Base-by-base conservation (phyloP, 1,139 yeast species). In the Pichia cactophila region DNA sequence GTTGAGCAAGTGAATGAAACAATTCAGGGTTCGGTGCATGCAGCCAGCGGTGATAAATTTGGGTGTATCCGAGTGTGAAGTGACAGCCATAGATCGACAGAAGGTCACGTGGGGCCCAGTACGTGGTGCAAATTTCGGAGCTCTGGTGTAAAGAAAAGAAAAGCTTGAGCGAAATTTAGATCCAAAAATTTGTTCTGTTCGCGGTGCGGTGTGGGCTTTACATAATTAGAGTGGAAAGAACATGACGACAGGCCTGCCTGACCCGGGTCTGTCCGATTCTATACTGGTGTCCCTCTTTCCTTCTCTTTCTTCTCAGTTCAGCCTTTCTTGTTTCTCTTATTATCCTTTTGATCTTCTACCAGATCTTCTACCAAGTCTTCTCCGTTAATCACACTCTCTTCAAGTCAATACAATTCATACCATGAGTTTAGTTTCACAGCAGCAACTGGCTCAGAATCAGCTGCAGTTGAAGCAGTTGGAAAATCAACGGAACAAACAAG, bases 401-500 rank as follows among this genome's bases (percentile, higher is more conserved):
- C 14, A 31, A 12, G 4, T 31, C n/a, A 31, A 12, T 12, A 6
- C 9, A 10, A 36, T 36, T 2, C 10, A 8, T 20, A 31, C 42
- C 17, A 51, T 63, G 67, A 59, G 64, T 50, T 55, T 63, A 41
- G 66, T 63, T 9, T 65, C 68, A 1, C 66, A 63, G 50, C 66
- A 65, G 45, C 68, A 65, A 47, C 50, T 61, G 36, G 42, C 57
- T 16, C 67, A 64, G 46, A 65, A 65, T 44, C 67, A 64, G 49
- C 55, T 63, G 14, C 66, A 64, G 49, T 54, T 65, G 41, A 61
- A 61, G 46, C 66, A 63, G 47, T 57, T 65, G 45, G 64, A 62
- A 45, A 62, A 59, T 46, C 76, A 70, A 53, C 69, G 73, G 41
- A 73, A 57, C 35, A 62, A 63, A 57, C 61, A 65, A 55, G 64